Evolutionary conservation across 164 flowering plant genomes (phyloP).

Genomic region (Kalanchoe fedtschenkoi): DNA sequence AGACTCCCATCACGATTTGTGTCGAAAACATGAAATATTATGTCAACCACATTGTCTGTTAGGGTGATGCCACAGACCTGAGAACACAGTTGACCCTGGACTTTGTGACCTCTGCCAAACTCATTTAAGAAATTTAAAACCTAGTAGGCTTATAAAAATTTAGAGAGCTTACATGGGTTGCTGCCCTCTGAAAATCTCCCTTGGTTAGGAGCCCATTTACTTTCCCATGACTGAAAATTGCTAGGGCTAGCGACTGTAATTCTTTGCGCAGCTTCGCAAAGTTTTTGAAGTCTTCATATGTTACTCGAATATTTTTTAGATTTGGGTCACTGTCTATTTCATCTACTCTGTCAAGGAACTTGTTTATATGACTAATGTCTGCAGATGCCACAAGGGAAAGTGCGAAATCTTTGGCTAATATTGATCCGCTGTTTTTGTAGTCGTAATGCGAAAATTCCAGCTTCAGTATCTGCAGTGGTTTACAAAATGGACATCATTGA

Average conservation of each 20-base stretch:
- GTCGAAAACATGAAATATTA: slow-evolving; percentile 75
- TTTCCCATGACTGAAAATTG: slow-evolving; percentile 70
- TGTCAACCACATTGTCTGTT: slow-evolving; percentile 46
- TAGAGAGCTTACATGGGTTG: slow-evolving; percentile 43
- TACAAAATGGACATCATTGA: background rate
- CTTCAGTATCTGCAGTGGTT: slow-evolving; percentile 39
- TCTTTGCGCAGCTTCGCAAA: slow-evolving; percentile 60
- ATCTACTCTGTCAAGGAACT: slow-evolving; percentile 56
- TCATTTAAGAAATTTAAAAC: slow-evolving; percentile 1
- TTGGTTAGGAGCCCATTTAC: slow-evolving; percentile 57
- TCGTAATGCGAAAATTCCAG: slow-evolving; percentile 87
- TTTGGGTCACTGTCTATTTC: slow-evolving; percentile 35
- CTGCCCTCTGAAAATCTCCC: slow-evolving; percentile 70
- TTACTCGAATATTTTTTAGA: slow-evolving; percentile 35
- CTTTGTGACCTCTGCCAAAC: background rate
- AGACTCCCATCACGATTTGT: slow-evolving; percentile 55
- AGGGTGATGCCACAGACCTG: slow-evolving; percentile 73
- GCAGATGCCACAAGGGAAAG: slow-evolving; percentile 86
- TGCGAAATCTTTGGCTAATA: slow-evolving; percentile 78
- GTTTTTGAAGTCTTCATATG: slow-evolving; percentile 61
- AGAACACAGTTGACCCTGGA: background rate
- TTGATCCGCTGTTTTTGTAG: slow-evolving; percentile 44
- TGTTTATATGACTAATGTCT: slow-evolving; percentile 61
- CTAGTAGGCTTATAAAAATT: background rate
- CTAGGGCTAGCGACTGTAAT: slow-evolving; percentile 50